These are phyloP conservation scores for Melampsora americana DNA, from an alignment of 1,284 basidiomycete genomes.

Conservation along the genomic window DNA sequence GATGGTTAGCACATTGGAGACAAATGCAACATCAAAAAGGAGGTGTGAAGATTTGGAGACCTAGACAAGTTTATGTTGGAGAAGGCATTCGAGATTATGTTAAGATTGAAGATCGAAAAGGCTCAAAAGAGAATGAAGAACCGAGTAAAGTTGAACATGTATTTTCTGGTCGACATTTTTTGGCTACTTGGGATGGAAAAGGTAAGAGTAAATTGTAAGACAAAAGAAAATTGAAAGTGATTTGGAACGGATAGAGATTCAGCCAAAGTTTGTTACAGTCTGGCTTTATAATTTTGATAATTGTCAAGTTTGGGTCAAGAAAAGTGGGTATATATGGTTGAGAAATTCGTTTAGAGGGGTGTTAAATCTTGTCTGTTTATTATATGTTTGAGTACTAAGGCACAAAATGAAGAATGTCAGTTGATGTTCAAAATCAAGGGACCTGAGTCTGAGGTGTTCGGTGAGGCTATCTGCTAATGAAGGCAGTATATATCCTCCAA, in stretches of 20 bases:
- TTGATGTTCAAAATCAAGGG: too few relatives aligned
- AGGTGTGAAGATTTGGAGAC: slow-evolving; percentile 85
- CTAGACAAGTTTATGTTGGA: slow-evolving; percentile 76
- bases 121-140: not conserved
- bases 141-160: slow-evolving; percentile 29
- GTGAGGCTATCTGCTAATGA: too few relatives aligned
- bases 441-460: too few relatives aligned
- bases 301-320: not conserved
- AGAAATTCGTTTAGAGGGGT: not conserved
- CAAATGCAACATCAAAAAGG: slow-evolving; percentile 82
- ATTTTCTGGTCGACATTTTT: slow-evolving; percentile 40
- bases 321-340: not conserved
- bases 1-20: slow-evolving; percentile 83
- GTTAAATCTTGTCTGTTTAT: not conserved
- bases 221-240: not conserved
- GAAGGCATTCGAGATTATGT: slow-evolving; percentile 69
- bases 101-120: slow-evolving; percentile 57
- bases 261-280: not conserved
- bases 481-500: too few relatives aligned
- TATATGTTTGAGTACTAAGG: not conserved
- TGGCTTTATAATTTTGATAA: not conserved
- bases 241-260: not conserved
- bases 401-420: too few relatives aligned
- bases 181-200: slow-evolving; percentile 40
- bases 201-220: slow-evolving; percentile 11